Evolutionary conservation across 2,329 filamentous ascomycete genomes (phyloP).

Genomic region (Fusarium sp.): DNA sequence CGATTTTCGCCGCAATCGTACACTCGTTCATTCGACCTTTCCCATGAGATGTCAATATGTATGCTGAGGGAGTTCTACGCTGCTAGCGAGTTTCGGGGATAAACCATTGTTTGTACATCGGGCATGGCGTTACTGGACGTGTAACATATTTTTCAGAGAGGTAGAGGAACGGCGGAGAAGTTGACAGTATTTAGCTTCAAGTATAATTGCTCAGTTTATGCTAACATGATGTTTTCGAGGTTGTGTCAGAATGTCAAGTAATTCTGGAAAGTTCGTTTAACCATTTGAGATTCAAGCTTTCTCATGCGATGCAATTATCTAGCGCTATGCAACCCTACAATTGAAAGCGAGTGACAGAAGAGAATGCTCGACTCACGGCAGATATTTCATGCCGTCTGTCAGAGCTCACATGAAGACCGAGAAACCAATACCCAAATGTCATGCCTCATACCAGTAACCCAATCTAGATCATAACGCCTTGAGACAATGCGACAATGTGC

Average conservation of each 20-base stretch:
- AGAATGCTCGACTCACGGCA: constrained; percentile 21
- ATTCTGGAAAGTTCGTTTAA: constrained; percentile 14
- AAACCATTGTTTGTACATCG: constrained; percentile 52
- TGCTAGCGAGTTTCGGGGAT: constrained; percentile 37
- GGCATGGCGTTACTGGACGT: constrained; percentile 54
- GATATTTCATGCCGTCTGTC: constrained; percentile 18
- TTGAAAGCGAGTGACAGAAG: constrained; percentile 33
- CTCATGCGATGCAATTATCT: constrained; percentile 27
- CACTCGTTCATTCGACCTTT: constrained; percentile 7
- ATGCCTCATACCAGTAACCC: constrained; percentile 27
- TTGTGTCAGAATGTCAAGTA: neutral
- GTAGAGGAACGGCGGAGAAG: constrained; percentile 44
- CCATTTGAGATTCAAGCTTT: constrained; percentile 32
- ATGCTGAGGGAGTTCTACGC: constrained; percentile 26
- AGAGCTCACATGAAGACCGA: constrained; percentile 18
- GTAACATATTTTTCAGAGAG: constrained; percentile 49
- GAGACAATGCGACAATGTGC: constrained; percentile 45
- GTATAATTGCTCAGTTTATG: constrained; percentile 17
- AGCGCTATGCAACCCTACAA: constrained; percentile 22
- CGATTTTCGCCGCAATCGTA: neutral
- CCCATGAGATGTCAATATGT: constrained; percentile 17
- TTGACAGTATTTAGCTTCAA: constrained; percentile 40
- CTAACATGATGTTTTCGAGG: constrained; percentile 10
- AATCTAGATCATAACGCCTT: constrained; percentile 45
- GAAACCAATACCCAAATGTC: constrained; percentile 18